Base-by-base conservation (phyloP, 148 eudicot species). In the Diospyros kaki region DNA sequence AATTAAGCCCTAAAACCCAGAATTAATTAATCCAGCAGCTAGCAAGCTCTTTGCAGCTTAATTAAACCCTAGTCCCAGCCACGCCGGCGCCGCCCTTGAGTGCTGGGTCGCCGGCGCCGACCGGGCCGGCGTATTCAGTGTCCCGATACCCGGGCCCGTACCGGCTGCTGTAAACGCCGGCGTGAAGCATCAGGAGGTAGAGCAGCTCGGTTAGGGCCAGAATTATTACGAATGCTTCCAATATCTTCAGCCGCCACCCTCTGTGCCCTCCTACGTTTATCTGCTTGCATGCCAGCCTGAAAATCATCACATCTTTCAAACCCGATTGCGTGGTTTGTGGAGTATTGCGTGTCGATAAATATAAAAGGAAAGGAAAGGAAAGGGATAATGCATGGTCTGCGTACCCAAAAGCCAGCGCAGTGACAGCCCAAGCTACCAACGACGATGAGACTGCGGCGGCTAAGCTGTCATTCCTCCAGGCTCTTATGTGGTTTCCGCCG, bases 211-310 rank as follows among this genome's bases (percentile, higher is more conserved):
- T 87, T 60, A 90, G 63, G 0, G 87, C 83, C 0, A 89, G 71
- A 60, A 90, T 82, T 67, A 93, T 89, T 7, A 84, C 73, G 28
- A 93, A 90, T 0, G 86, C 95, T 72, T 93, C 97, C 1, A 90
- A 73, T 5, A 87, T 81, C 71, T 72, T 88, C 0, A 93, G 87
- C 78, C 95, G 88, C 97, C 97, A 93, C 0, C 91, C 97, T 76
- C 97, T 89, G 81, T 88, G 73, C 15, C 95, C 95, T 67, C 95
- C 93, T 9, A 90, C 50, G 65, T 77, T 71, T 69, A 93, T 93
- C 71, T 93, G 85, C 78, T 93, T 93, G 84, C 94, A 89, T 39
- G 97, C 97, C 80, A 93, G 82, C 79, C 97, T 90, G 69, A 28
- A 28, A 28, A 28, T 28, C 61, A 79, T 8, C 52, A 48, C 8